Evolutionary conservation across 768 basidiomycete species (phyloP).

Genomic region (Leccinellum albellum): DNA sequence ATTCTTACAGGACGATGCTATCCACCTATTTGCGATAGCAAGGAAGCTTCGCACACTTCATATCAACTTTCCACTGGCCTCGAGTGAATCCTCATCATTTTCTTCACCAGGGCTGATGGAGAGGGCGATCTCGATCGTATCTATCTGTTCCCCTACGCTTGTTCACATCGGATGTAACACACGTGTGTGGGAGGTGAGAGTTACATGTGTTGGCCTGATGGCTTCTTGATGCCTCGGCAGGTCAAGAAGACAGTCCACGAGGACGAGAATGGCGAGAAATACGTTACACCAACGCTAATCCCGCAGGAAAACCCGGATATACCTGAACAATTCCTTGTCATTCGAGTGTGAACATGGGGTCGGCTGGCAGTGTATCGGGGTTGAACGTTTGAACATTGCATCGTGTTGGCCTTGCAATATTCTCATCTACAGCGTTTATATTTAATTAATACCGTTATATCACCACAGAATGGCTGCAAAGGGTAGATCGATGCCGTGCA

Average conservation of each 20-base stretch:
- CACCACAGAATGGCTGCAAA: neutral
- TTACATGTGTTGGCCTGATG: neutral
- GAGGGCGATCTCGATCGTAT: constrained; percentile 44
- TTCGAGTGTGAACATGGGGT: constrained; percentile 33
- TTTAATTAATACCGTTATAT: no score
- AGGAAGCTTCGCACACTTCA: constrained; percentile 54
- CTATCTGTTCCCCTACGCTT: constrained; percentile 48
- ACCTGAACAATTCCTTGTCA: constrained; percentile 70
- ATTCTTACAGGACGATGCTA: constrained; percentile 16
- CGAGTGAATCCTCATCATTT: constrained; percentile 15
- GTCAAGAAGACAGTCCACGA: constrained; percentile 40
- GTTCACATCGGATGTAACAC: constrained; percentile 66
- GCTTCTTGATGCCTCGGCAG: constrained; percentile 30
- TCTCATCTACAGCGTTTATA: no score
- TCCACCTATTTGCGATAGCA: constrained; percentile 40
- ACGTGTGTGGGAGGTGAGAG: constrained; percentile 64
- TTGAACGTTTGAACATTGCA: no score
- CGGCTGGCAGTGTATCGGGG: neutral
- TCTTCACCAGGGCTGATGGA: constrained; percentile 20
- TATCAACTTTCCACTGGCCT: constrained; percentile 45
- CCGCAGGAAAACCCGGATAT: constrained; percentile 63
- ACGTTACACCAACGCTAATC: constrained; percentile 36
- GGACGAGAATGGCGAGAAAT: constrained; percentile 38
- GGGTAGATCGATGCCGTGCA: neutral
- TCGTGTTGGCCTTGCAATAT: neutral